Base-by-base conservation (phyloP, 2,329 filamentous ascomycete genomes). In the Leptographium procerum region DNA sequence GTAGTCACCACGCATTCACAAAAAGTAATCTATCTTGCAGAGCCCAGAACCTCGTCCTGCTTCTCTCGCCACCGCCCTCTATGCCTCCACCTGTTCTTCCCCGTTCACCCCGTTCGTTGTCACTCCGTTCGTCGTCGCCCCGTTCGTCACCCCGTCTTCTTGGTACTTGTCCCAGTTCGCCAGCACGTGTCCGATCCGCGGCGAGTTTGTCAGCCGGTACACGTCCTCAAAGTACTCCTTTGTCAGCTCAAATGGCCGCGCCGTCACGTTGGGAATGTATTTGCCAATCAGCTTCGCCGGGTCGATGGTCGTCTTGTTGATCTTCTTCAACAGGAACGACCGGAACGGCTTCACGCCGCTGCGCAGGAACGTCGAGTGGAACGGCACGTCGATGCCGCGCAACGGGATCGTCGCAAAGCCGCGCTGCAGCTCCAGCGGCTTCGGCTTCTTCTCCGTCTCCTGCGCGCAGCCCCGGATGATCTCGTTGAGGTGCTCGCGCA, bases 211-310 rank as follows among this genome's bases (percentile, higher is more conserved):
- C 70, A 99, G 76, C 67, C 85, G 84, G 77, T 97, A 97, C 55
- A 99, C 95, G 69, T 97, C 94, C 81, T 99, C 92, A 75, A 99
- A 99, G 77, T 99, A 99, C 77, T 97, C 94, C 81, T 91, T 95
- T 58, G 91, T 95, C 64, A 99, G 79, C 72, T 91, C 90, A 71
- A 99, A 99, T 19, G 94, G 94, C 75, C 86, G 86, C 60, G 94
- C 94, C 58, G 94, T 99, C 65, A 99, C 95, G 74, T 99, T 99
- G 66, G 94, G 94, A 65, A 99, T 97, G 77, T 99, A 99, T 77
- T 99, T 99, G 68, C 94, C 94, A 65, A 99, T 82, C 68, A 99
- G 77, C 81, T 97, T 97, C 71, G 89, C 88, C 6, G 94, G 94
- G 72, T 99, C 94, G 72, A 99, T 97, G 57, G 89, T 95, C 28